Percentiles rank a stretch among this genome's conserved stretches.
Conservation (phyloP, 2,329 filamentous ascomycete species). For the Ceratocystis colombiana region DNA sequence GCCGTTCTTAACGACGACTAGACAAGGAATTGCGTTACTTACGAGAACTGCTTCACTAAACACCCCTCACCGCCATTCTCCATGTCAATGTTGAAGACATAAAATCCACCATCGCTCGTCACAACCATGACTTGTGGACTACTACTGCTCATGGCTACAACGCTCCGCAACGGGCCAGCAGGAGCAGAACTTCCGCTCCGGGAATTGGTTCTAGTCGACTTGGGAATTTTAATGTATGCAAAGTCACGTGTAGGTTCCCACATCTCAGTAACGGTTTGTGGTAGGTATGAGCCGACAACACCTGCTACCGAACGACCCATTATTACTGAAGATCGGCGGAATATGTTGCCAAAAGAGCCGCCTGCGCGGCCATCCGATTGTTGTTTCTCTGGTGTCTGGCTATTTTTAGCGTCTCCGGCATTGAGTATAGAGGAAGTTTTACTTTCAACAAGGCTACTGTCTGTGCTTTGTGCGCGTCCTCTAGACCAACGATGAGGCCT, state of each 20-base stretch:
- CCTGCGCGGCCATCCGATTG: neutral
- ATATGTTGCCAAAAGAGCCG: conserved; percentile 77
- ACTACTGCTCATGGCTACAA: conserved; percentile 95
- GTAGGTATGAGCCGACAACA: conserved; percentile 82
- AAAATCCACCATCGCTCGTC: conserved; percentile 89
- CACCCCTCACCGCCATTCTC: conserved; percentile 89
- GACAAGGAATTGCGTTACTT: neutral
- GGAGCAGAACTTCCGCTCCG: conserved; percentile 32
- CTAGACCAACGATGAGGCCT: conserved; percentile 45
- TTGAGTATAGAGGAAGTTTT: neutral
- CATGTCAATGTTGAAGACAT: conserved; percentile 90
- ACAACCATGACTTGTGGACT: conserved; percentile 97
- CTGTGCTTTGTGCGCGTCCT: conserved; percentile 39
- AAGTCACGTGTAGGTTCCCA: conserved; percentile 95
- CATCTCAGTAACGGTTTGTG: conserved; percentile 89
- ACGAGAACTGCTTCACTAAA: conserved; percentile 67
- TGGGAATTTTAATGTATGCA: conserved; percentile 89
- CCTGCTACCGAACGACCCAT: conserved; percentile 83
- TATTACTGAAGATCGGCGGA: conserved; percentile 88
- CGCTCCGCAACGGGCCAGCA: conserved; percentile 56
- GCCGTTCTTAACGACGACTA: neutral
- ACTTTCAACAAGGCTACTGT: conserved; percentile 34
- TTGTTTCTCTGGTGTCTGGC: neutral
- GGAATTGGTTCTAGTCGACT: conserved; percentile 33
- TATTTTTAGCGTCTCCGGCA: neutral